Evolutionary conservation across 306 rosid species (phyloP).

Genomic region (Prunus campanulata): DNA sequence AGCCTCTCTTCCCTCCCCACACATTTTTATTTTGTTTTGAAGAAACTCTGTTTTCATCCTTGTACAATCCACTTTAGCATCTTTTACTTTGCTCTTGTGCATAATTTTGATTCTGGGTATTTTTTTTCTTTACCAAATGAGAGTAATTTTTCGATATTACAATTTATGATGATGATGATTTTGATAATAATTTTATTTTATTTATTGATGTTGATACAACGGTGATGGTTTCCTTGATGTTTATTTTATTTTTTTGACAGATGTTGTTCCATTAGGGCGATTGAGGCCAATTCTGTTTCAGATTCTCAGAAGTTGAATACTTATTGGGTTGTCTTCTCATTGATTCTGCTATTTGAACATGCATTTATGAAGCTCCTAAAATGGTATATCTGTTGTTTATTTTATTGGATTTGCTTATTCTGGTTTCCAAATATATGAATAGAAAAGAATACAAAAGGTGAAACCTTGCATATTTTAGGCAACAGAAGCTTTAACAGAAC

Average conservation of each 20-base stretch:
- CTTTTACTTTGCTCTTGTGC: too few relatives aligned
- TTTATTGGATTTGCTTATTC: background rate
- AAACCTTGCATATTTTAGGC: background rate
- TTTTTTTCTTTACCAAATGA: too few relatives aligned
- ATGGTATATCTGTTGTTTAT: background rate
- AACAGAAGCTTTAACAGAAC: background rate
- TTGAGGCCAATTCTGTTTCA: background rate
- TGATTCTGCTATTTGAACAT: conserved; percentile 3
- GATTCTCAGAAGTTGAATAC: background rate
- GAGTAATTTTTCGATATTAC: too few relatives aligned
- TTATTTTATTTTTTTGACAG: conserved; percentile 18
- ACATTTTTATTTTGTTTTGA: too few relatives aligned
- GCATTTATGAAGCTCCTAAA: background rate
- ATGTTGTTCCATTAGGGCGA: conserved; percentile 13
- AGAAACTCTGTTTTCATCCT: too few relatives aligned
- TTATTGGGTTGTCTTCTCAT: conserved; percentile 2
- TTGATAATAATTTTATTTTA: background rate
- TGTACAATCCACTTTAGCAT: too few relatives aligned
- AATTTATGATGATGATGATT: too few relatives aligned
- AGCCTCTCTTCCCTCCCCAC: too few relatives aligned
- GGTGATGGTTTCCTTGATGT: background rate
- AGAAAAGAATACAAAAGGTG: too few relatives aligned
- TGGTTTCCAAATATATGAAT: background rate
- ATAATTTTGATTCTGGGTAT: too few relatives aligned
- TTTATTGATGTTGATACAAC: background rate